Conservation (phyloP, 169 alveolate species). For the Plasmodium berghei region DNA sequence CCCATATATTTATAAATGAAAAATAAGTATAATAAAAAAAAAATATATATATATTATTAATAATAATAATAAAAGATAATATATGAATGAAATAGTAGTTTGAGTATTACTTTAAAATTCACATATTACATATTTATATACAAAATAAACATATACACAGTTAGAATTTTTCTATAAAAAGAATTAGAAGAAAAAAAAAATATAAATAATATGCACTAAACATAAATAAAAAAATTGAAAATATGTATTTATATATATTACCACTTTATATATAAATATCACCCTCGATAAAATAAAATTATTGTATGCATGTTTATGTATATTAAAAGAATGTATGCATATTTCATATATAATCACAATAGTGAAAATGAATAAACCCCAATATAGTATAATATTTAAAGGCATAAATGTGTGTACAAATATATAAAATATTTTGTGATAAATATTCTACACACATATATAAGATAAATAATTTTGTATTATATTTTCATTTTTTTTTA, state of each 20-base stretch:
- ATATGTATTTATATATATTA: slow-evolving; percentile 10
- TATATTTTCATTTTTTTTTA: background rate
- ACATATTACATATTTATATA: slow-evolving; percentile 18
- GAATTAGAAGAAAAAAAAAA: background rate
- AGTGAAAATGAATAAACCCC: slow-evolving; percentile 8
- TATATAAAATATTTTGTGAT: background rate
- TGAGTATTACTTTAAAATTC: slow-evolving; percentile 14
- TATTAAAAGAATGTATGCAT: background rate
- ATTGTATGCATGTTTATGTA: background rate
- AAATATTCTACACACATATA: slow-evolving; percentile 1
- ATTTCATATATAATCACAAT: background rate
- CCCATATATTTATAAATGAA: background rate
- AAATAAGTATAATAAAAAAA: background rate
- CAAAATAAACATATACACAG: background rate
- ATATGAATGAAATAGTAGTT: background rate
- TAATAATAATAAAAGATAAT: background rate
- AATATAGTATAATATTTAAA: slow-evolving; percentile 12
- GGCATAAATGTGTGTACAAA: background rate
- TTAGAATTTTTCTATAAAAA: background rate
- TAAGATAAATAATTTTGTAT: background rate
- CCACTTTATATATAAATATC: slow-evolving; percentile 1
- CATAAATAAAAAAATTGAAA: background rate
- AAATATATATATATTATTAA: background rate
- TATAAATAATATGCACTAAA: background rate
- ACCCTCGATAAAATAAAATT: background rate